Base-by-base conservation (phyloP, 75 land plant genomes). In the Selaginella tamariscina region DNA sequence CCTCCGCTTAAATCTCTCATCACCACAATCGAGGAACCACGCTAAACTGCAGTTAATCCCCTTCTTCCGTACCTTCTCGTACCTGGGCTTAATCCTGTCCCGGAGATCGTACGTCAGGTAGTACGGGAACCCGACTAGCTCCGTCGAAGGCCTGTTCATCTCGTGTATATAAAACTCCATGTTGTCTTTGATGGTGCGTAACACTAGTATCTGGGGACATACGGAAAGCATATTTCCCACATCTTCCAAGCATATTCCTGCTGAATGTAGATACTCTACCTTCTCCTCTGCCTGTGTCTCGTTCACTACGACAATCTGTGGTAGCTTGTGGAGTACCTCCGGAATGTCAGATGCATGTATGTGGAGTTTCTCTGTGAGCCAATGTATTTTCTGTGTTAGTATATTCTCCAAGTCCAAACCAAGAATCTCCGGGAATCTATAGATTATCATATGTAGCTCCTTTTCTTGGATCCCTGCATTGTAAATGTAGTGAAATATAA, bases 1-100 rank as follows among this genome's bases (percentile, higher is more conserved):
- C 59, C 90, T 82, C 73, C 84, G 84, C 28, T 82, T 78, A 75
- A 87, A 84, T 67, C 82, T 82, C 32, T 65, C 69, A 56, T 87
- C 90, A 55, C 88, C 84, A 32, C 90, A 87, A 71, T 84, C 84
- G 31, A 87, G 77, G 49, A 87, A 71, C 90, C 87, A 87, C 27
- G 65, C 77, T 66, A 87, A 67, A 24, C 87, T 80, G 71, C 79
- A 76, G 27, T 67, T 67, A 20, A 80, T 70, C 24, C 82, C 81
- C 66, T 78, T 84, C 32, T 67, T 70, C 26, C 68, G 71, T 32
- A 84, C n/a, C 30, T 65, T 78, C 65, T 76, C 75, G 32, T 75
- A 78, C 71, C 91, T 74, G 2, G 91, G 88, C 71, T 79, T 85
- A 24, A 88, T 85, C 69, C 91, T 74, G 1, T 71, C 72, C 54